These are phyloP conservation scores for Bidens hawaiensis DNA, from an alignment of 140 eudicot genomes.

Conservation along the genomic window DNA sequence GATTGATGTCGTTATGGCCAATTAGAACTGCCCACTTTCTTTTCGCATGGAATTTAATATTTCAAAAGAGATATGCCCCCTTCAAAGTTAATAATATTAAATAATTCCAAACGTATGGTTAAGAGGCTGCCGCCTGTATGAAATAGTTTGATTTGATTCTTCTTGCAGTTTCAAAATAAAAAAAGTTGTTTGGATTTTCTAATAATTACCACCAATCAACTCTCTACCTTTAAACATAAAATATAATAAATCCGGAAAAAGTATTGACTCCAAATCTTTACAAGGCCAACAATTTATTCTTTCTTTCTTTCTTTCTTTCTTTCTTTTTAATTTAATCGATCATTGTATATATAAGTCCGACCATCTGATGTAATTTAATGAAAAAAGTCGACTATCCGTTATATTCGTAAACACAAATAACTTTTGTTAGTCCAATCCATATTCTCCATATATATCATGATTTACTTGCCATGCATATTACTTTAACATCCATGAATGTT, in stretches of 20 bases:
- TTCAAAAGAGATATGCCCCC: not conserved
- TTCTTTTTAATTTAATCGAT: too few species aligned
- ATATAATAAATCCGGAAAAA: not conserved
- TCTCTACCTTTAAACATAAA: not conserved
- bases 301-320: too few species aligned
- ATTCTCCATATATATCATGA: too few species aligned
- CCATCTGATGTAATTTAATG: too few species aligned
- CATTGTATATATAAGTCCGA: too few species aligned
- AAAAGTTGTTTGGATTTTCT: not conserved
- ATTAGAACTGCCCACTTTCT: not conserved
- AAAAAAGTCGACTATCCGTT: too few species aligned
- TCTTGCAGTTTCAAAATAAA: too few species aligned
- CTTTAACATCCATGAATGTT: too few species aligned
- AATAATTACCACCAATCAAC: not conserved
- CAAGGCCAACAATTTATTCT: not conserved
- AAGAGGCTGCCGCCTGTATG: not conserved
- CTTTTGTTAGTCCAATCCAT: too few species aligned
- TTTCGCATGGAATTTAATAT: not conserved
- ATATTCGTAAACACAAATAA: too few species aligned
- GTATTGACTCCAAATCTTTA: not conserved
- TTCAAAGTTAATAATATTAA: not conserved
- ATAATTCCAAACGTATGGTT: not conserved
- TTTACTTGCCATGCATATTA: too few species aligned
- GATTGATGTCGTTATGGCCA: too few species aligned
- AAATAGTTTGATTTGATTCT: not conserved